These are phyloP conservation scores for Xylaria sp. DNA, from an alignment of 2,329 filamentous ascomycete genomes.

Conservation along the genomic window DNA sequence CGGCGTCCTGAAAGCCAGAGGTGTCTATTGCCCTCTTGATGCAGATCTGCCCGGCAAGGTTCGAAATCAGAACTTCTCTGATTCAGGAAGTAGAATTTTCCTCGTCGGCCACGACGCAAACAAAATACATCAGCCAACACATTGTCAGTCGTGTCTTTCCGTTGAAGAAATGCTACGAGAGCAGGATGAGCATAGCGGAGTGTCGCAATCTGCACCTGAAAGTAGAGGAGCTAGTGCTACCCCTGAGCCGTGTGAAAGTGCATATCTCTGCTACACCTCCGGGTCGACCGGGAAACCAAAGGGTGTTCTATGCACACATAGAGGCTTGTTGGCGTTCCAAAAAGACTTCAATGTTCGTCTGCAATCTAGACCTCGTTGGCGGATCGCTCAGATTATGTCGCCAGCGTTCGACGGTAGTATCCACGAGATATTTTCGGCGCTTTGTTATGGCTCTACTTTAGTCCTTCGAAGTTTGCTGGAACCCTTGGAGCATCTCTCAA, in stretches of 20 bases:
- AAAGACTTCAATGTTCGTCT: slow-evolving; percentile 47
- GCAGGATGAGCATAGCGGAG: too few species aligned
- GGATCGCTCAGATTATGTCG: slow-evolving; percentile 55
- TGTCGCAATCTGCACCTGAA: too few species aligned
- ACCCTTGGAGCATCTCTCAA: too few species aligned
- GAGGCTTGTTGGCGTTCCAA: slow-evolving; percentile 51
- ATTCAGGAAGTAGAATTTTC: neutral
- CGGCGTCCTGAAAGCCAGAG: neutral
- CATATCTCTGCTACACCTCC: slow-evolving; percentile 58
- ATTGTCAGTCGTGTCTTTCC: too few species aligned
- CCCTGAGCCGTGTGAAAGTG: slow-evolving; percentile 23
- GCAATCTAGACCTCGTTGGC: slow-evolving; percentile 47
- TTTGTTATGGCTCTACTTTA: slow-evolving; percentile 49
- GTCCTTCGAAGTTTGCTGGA: slow-evolving; percentile 40
- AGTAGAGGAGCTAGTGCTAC: too few species aligned
- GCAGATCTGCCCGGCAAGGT: neutral
- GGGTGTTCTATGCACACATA: slow-evolving; percentile 52
- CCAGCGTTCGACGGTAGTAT: slow-evolving; percentile 57
- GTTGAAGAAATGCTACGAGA: too few species aligned
- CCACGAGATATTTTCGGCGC: slow-evolving; percentile 53
- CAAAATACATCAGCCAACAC: neutral
- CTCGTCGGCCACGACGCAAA: too few species aligned
- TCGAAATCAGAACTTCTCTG: neutral
- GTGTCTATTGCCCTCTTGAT: neutral
- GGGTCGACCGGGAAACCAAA: slow-evolving; percentile 58